These are phyloP conservation scores for Trichosporon sp. DNA, from an alignment of 1,284 basidiomycete genomes.

Conservation along the genomic window DNA sequence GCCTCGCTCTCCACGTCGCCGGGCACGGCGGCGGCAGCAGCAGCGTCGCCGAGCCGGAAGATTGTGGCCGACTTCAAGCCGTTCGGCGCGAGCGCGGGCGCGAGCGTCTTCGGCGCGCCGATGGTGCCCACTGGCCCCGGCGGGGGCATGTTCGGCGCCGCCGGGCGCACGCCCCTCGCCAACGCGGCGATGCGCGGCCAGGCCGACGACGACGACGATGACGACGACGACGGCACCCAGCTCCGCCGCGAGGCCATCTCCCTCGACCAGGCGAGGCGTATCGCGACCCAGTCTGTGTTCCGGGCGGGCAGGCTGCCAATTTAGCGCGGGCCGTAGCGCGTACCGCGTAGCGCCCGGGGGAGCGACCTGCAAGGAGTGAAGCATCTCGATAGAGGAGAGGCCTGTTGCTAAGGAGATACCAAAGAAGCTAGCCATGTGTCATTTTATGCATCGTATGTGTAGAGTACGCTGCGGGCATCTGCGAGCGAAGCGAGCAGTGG, in stretches of 20 bases:
- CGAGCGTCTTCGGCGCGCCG: constrained; percentile 50
- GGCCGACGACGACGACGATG: constrained; percentile 58
- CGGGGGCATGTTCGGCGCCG: constrained; percentile 47
- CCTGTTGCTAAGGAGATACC: too few relatives aligned
- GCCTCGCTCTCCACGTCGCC: constrained; percentile 27
- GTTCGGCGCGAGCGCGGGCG: constrained; percentile 56
- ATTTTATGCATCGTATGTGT: neutral
- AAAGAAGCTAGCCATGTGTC: neutral
- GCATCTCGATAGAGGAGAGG: too few relatives aligned
- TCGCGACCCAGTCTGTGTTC: constrained; percentile 54
- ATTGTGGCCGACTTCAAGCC: constrained; percentile 83
- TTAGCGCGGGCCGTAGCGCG: too few relatives aligned
- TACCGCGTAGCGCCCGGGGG: too few relatives aligned
- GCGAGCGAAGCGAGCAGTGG: neutral
- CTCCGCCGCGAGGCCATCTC: constrained; percentile 75
- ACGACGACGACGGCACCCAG: constrained; percentile 52
- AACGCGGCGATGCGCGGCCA: constrained; percentile 41
- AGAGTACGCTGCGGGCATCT: neutral
- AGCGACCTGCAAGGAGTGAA: too few relatives aligned
- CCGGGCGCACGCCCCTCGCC: constrained; percentile 32
- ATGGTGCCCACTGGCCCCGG: constrained; percentile 46
- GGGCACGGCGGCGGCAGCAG: constrained; percentile 34
- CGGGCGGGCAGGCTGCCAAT: constrained; percentile 40
- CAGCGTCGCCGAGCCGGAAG: constrained; percentile 62
- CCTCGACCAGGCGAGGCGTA: constrained; percentile 70